phyloP scores from a whole-genome alignment of 352 stramenopile genomes.

The Thraustochytrium striatum region DNA sequence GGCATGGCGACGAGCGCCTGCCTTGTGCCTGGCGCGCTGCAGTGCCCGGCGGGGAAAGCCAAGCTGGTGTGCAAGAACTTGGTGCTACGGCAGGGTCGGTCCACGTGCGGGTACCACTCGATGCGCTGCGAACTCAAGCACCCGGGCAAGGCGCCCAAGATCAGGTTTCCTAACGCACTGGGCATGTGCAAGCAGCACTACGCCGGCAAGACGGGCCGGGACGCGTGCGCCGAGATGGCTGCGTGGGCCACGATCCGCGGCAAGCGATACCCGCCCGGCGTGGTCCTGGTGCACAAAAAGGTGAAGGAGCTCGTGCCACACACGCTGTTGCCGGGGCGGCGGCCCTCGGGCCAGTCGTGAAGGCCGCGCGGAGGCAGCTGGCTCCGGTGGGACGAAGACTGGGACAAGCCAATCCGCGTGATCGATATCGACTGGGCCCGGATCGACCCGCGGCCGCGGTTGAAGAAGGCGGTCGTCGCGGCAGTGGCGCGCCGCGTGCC shows the following conservation, averaged over 20 bases:
- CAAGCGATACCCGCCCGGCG: conserved; percentile 1
- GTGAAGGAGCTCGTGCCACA: neutral
- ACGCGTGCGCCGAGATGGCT: neutral
- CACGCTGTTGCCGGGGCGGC: conserved; percentile 6
- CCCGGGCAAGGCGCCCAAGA: neutral
- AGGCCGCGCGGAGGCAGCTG: neutral
- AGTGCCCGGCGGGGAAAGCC: neutral
- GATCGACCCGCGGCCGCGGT: neutral
- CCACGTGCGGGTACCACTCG: conserved; percentile 27
- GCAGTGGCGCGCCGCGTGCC: neutral
- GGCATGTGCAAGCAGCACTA: conserved; percentile 33
- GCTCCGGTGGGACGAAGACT: neutral
- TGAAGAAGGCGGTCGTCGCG: neutral
- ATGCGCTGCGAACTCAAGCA: conserved; percentile 29
- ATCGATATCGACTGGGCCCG: conserved; percentile 3
- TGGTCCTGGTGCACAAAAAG: neutral
- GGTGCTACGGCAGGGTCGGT: neutral
- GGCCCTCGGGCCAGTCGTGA: too few species aligned
- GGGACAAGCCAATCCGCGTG: neutral
- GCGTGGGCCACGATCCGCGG: neutral
- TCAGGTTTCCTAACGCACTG: conserved; percentile 15
- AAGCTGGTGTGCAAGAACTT: conserved; percentile 24
- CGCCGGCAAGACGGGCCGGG: neutral
- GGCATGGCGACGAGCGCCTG: neutral
- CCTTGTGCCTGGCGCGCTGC: neutral